phyloP scores from a whole-genome alignment of 2,329 filamentous ascomycete genomes.

The Macrophomina phaseolina region DNA sequence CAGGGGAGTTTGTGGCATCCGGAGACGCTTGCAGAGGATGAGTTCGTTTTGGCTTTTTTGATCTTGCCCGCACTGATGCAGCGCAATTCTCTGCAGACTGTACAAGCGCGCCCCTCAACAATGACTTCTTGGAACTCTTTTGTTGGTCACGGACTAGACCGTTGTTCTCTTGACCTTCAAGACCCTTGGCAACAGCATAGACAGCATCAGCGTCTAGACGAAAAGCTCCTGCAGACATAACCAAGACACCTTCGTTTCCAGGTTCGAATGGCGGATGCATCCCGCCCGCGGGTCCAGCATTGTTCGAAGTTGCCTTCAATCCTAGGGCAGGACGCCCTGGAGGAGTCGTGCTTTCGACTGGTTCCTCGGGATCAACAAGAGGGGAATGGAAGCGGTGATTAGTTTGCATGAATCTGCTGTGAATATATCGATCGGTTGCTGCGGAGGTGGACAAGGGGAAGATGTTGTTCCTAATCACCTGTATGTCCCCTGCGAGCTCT shows the following conservation, averaged over 20 bases:
- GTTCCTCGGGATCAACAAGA: not conserved
- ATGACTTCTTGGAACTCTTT: not conserved
- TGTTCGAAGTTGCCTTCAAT: not conserved
- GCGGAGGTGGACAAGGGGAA: not conserved
- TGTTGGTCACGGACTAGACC: not conserved
- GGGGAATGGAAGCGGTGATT: constrained; percentile 12
- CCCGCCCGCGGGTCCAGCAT: not conserved
- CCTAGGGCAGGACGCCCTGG: constrained; percentile 7
- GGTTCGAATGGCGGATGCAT: not conserved
- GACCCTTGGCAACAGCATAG: not conserved
- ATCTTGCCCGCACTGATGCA: not conserved
- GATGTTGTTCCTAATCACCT: not conserved
- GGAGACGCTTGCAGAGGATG: constrained; percentile 36
- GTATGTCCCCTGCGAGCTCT: not conserved
- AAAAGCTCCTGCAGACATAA: constrained; percentile 4
- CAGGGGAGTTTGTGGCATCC: constrained; percentile 34
- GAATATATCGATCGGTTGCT: not conserved
- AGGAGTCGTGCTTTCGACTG: constrained; percentile 10
- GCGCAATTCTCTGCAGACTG: constrained; percentile 1
- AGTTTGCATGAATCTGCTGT: constrained; percentile 13
- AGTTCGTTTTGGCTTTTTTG: not conserved
- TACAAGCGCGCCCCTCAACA: not conserved
- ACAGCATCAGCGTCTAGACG: not conserved
- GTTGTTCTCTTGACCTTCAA: constrained; percentile 8
- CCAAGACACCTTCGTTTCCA: not conserved